Conservation (phyloP, 2,329 filamentous ascomycete genomes). For the Trichophyton benhamiae region DNA sequence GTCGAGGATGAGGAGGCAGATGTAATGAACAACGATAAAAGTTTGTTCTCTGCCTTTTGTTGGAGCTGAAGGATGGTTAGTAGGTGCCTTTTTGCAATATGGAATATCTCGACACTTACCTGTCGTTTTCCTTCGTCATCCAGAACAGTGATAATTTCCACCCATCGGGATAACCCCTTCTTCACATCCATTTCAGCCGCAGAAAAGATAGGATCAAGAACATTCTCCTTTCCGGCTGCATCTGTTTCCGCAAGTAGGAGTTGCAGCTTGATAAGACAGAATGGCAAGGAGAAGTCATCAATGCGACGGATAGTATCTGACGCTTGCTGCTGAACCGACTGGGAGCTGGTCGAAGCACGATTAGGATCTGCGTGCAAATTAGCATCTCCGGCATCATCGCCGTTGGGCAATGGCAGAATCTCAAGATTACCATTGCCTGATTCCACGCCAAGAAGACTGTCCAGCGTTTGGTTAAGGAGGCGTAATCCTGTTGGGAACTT, state of each 20-base stretch:
- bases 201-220: conserved; percentile 32
- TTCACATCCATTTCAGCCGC: conserved; percentile 27
- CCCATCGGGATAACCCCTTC: conserved; percentile 26
- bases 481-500: conserved; percentile 19
- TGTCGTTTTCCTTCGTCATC: conserved; percentile 26
- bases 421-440: conserved; percentile 11
- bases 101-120: conserved; percentile 14
- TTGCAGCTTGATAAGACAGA: conserved; percentile 32
- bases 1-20: conserved; percentile 8
- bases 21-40: conserved; percentile 25
- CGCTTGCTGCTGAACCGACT: conserved; percentile 16
- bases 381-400: conserved; percentile 9
- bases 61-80: conserved; percentile 23
- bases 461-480: conserved; percentile 23
- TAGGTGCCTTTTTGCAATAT: not conserved
- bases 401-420: not conserved
- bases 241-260: conserved; percentile 26
- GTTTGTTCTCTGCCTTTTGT: conserved; percentile 30
- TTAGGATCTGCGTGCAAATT: not conserved
- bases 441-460: conserved; percentile 23
- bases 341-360: not conserved
- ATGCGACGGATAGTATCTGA: conserved; percentile 26
- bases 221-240: conserved; percentile 19
- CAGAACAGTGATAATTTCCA: conserved; percentile 29
- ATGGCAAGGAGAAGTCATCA: conserved; percentile 33